A percentile compares a stretch with the other conserved stretches of the same genome.
Conservation (phyloP, 129 eudicot species). For the Arctium lappa region DNA sequence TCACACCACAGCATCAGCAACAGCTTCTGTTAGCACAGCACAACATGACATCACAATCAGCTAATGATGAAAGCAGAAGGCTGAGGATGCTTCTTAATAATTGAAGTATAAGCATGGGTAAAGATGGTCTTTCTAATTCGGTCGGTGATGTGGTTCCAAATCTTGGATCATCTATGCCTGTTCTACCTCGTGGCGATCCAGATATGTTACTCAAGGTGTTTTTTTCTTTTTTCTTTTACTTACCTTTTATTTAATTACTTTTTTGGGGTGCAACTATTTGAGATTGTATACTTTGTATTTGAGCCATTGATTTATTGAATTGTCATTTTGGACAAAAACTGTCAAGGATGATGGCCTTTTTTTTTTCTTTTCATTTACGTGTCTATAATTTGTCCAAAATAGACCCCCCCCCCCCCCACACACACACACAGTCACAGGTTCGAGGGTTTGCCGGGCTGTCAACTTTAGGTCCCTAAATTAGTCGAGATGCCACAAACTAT, state of each 20-base stretch:
- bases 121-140: conserved; percentile 66
- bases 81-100: conserved; percentile 63
- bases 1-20: conserved; percentile 81
- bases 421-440: no score
- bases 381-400: background rate
- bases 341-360: background rate
- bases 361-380: no score
- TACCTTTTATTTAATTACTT: no score
- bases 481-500: no score
- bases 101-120: conserved; percentile 52
- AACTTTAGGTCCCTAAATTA: no score
- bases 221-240: no score
- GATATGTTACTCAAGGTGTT: conserved; percentile 72
- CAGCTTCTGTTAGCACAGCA: conserved; percentile 80
- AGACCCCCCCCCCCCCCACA: no score
- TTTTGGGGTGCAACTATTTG: background rate
- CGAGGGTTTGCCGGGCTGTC: background rate
- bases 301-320: background rate
- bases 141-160: conserved; percentile 55
- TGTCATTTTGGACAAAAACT: background rate
- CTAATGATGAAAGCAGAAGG: conserved; percentile 70
- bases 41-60: conserved; percentile 62
- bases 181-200: conserved; percentile 65
- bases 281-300: background rate
- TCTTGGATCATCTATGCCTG: conserved; percentile 58